phyloP scores from a whole-genome alignment of 345 rosid genomes.

The Heritiera littoralis region DNA sequence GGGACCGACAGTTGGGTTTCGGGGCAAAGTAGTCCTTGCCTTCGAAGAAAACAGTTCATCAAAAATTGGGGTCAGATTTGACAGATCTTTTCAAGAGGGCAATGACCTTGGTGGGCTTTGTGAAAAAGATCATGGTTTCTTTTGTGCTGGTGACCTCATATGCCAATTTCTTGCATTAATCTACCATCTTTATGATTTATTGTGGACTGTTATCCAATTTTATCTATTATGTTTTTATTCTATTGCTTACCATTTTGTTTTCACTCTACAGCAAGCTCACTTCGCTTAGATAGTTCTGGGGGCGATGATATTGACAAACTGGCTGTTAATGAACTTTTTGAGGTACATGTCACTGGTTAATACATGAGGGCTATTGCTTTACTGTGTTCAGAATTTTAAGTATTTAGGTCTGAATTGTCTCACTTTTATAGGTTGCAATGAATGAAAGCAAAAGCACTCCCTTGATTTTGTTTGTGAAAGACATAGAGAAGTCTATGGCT shows the following conservation, averaged over 20 bases:
- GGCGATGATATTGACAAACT: conserved; percentile 84
- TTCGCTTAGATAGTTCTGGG: conserved; percentile 72
- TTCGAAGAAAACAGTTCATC: conserved; percentile 88
- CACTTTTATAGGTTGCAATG: conserved; percentile 55
- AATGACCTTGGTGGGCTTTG: conserved; percentile 92
- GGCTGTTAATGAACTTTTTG: conserved; percentile 82
- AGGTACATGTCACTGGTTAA: conserved; percentile 45
- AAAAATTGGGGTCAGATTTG: conserved; percentile 94
- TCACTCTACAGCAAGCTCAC: conserved; percentile 64
- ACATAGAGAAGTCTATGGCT: conserved; percentile 78
- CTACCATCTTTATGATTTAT: conserved; percentile 7
- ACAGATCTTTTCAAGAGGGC: conserved; percentile 82
- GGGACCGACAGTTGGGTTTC: conserved; percentile 77
- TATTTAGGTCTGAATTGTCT: conserved; percentile 18
- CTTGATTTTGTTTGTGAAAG: conserved; percentile 82
- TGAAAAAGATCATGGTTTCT: conserved; percentile 89
- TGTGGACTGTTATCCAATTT: not conserved
- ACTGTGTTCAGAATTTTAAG: not conserved
- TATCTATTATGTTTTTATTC: not conserved
- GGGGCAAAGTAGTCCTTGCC: conserved; percentile 89
- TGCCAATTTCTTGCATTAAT: conserved; percentile 5
- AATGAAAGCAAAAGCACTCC: conserved; percentile 73
- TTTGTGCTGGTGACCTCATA: conserved; percentile 70
- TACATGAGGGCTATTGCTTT: not conserved
- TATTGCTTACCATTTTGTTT: not conserved